Evolutionary conservation across 345 rosid genomes (phyloP).

Genomic region (Gossypium mustelinum): DNA sequence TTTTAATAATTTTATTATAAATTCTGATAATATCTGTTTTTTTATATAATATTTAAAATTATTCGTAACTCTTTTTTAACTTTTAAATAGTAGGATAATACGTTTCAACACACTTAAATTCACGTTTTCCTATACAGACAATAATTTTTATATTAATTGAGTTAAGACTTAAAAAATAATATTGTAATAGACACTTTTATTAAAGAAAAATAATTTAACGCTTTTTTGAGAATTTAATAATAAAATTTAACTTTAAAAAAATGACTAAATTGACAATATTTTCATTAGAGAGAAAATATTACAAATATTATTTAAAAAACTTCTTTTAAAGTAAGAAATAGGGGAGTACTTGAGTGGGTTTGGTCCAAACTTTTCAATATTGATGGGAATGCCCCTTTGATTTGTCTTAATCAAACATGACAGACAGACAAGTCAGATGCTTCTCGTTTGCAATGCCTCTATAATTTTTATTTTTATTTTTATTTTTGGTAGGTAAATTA

Average conservation of each 20-base stretch:
- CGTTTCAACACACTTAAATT: fast-evolving
- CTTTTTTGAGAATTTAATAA: too few relatives aligned
- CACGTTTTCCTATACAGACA: fast-evolving
- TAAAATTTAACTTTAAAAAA: too few relatives aligned
- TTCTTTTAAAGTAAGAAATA: not conserved
- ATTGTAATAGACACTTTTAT: too few relatives aligned
- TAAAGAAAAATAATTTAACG: too few relatives aligned
- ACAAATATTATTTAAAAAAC: too few relatives aligned
- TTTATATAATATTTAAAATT: too few relatives aligned
- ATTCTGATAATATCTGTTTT: too few relatives aligned
- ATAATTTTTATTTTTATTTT: not conserved
- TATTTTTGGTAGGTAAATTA: not conserved
- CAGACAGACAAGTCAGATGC: conserved; percentile 4
- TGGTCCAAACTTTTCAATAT: not conserved
- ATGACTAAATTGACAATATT: too few relatives aligned
- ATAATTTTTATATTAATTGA: too few relatives aligned
- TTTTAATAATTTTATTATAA: too few relatives aligned
- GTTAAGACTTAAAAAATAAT: too few relatives aligned
- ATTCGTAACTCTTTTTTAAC: fast-evolving
- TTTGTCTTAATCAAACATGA: not conserved
- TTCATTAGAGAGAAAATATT: too few relatives aligned
- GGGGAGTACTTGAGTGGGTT: not conserved
- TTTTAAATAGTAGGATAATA: fast-evolving
- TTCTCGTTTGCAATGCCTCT: conserved; percentile 5
- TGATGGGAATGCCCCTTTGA: not conserved